These are phyloP conservation scores for Beauveria pseudobassiana DNA, from an alignment of 2,329 filamentous ascomycete species.

Conservation along the genomic window DNA sequence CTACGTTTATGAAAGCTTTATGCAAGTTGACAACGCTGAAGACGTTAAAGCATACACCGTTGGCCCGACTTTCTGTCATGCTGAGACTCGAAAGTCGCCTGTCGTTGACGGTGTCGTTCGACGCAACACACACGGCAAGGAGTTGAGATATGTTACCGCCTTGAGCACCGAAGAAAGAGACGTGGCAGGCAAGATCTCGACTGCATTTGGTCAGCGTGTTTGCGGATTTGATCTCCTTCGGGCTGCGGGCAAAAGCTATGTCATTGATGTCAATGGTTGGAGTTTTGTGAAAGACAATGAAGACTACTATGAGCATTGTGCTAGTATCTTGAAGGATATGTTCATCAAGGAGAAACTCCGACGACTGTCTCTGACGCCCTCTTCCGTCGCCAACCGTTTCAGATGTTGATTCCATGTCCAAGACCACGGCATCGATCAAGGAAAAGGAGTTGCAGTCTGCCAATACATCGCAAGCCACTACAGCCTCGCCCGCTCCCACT, in stretches of 20 bases:
- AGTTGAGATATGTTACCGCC: slow-evolving; percentile 88
- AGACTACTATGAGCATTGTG: slow-evolving; percentile 91
- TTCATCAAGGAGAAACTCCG: slow-evolving; percentile 74
- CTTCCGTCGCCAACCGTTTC: slow-evolving; percentile 40
- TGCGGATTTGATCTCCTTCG: slow-evolving; percentile 93
- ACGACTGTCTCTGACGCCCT: slow-evolving; percentile 52
- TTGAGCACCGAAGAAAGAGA: slow-evolving; percentile 72
- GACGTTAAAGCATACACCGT: slow-evolving; percentile 99
- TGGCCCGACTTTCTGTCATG: slow-evolving; percentile 85
- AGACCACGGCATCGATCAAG: slow-evolving; percentile 23
- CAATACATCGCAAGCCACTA: background rate
- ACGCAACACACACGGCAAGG: slow-evolving; percentile 94
- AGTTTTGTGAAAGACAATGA: slow-evolving; percentile 99
- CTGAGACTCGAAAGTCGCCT: slow-evolving; percentile 93
- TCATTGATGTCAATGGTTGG: slow-evolving; percentile 99
- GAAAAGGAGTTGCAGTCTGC: slow-evolving; percentile 30
- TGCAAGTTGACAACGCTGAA: slow-evolving; percentile 93
- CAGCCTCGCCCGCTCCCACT: slow-evolving; percentile 9
- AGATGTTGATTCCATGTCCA: slow-evolving; percentile 35
- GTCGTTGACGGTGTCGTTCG: slow-evolving; percentile 94
- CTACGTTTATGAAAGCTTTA: slow-evolving; percentile 95
- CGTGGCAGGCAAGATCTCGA: slow-evolving; percentile 84
- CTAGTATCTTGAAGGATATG: slow-evolving; percentile 77
- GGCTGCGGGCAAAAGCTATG: slow-evolving; percentile 83
- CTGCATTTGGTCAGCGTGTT: slow-evolving; percentile 86